A percentile compares a stretch with the other conserved stretches of the same genome.
Evolutionary conservation across 306 rosid genomes (phyloP).

Genomic region (Benincasa hispida): DNA sequence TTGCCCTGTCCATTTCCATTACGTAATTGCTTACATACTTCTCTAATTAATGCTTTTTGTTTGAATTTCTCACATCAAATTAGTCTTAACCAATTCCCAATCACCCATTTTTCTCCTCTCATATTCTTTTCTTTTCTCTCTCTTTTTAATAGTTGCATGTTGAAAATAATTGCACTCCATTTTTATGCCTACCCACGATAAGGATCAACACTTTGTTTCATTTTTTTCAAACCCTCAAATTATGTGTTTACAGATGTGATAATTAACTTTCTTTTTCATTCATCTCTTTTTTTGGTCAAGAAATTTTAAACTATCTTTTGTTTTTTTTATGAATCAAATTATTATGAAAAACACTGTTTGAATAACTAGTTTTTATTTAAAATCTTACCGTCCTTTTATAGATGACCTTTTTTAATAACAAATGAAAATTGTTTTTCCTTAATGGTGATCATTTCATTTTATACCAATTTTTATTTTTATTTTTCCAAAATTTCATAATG

Average conservation of each 20-base stretch:
- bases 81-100: not conserved
- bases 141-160: not conserved
- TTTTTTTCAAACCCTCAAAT: not conserved
- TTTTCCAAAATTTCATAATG: too few relatives aligned
- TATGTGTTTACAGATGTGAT: not conserved
- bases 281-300: not conserved
- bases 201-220: not conserved
- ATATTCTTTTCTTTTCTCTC: not conserved
- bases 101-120: constrained; percentile 11
- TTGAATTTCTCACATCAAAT: not conserved
- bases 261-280: not conserved
- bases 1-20: not conserved
- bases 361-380: not conserved
- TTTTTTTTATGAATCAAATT: not conserved
- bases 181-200: not conserved
- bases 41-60: not conserved
- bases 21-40: constrained; percentile 4
- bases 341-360: too few relatives aligned
- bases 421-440: too few relatives aligned
- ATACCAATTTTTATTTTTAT: too few relatives aligned
- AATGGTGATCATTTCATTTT: too few relatives aligned
- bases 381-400: not conserved
- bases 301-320: not conserved
- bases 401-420: too few relatives aligned
- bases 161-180: not conserved